Percentiles rank a stretch among this genome's conserved stretches.
These are phyloP conservation scores for Aureobasidium namibiae DNA, from an alignment of 2,329 filamentous ascomycete genomes.

Conservation along the genomic window DNA sequence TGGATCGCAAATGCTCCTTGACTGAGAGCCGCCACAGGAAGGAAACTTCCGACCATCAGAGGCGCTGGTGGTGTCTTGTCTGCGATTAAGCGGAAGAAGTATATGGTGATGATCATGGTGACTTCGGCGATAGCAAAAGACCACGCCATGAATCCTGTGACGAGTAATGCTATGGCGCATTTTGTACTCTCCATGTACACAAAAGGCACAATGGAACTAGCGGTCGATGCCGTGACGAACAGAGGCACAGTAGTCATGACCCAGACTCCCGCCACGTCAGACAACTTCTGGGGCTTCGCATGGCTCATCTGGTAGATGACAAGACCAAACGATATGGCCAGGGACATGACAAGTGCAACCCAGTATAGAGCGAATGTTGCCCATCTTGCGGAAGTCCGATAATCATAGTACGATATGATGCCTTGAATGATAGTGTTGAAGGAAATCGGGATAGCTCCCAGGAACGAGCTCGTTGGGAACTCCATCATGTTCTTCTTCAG, in stretches of 20 bases:
- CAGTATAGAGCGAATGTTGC: slow-evolving; percentile 20
- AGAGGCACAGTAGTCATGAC: slow-evolving; percentile 13
- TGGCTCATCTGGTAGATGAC: slow-evolving; percentile 17
- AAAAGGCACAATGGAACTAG: neutral
- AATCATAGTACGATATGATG: slow-evolving; percentile 20
- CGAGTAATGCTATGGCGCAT: slow-evolving; percentile 5
- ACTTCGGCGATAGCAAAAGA: neutral
- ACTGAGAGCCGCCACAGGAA: slow-evolving; percentile 16
- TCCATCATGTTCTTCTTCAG: slow-evolving; percentile 18
- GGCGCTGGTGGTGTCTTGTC: slow-evolving; percentile 12
- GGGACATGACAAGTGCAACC: slow-evolving; percentile 16
- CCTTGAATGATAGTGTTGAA: slow-evolving; percentile 20
- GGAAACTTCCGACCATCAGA: slow-evolving; percentile 13
- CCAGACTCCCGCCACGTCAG: slow-evolving; percentile 18
- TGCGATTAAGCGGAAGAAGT: slow-evolving; percentile 15
- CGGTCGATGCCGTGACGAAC: neutral
- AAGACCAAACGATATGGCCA: slow-evolving; percentile 16
- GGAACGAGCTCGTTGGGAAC: slow-evolving; percentile 19
- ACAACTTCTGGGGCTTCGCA: slow-evolving; percentile 15
- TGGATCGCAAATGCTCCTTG: slow-evolving; percentile 19
- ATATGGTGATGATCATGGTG: slow-evolving; percentile 13
- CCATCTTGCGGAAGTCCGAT: slow-evolving; percentile 16
- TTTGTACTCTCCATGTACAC: slow-evolving; percentile 8
- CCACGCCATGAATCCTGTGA: slow-evolving; percentile 10
- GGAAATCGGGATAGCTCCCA: slow-evolving; percentile 19